Evolutionary conservation across 2,329 filamentous ascomycete species (phyloP), one percentile per base, ranked within the genome.

Genomic region (Pseudogymnoascus sp.): DNA sequence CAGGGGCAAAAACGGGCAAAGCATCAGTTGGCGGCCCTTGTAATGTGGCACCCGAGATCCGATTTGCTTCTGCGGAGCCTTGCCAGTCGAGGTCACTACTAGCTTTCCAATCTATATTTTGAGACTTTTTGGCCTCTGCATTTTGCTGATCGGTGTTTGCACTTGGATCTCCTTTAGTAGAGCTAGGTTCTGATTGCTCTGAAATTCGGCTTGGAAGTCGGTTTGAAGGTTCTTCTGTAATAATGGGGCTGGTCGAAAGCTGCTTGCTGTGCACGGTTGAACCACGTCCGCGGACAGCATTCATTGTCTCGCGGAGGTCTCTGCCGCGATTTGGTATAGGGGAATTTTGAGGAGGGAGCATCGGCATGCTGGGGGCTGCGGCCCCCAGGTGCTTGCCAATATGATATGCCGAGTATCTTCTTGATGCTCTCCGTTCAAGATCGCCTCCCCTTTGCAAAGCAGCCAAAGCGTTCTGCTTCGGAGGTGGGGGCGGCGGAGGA

Each of bases 351-450:
- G 90, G 81, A 26, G 93, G 92, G 19, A 97, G 84, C 72, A 96
- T 88, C 21, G 97, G 83, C 75, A 96, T 89, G 26, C 26, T 28
- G 6, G 93, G 91, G 15, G 97, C 88, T 19, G 90, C 91, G 75
- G 87, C 84, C 10, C 93, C 93, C 1, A 97, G 80, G 71, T 96
- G 92, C 73, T 97, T 97, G 53, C 91, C 91, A 69, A 99, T 96
- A 72, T 99, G 95, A 74, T 97, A 99, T 62, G 92, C 90, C 1
- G 95, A 97, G 74, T 97, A 99, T 71, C 95, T 83, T 69, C 93
- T 84, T 13, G 95, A 99, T 0, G 95, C 95, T 73, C 95, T 84
- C 72, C 95, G 85, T 76, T 99, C 95, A 60, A 99, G 79, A 68
- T 97, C 93, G 19, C 93, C 93, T 35, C 93, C 93, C 75, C 92